phyloP scores from a whole-genome alignment of 176 grass and related monocot genomes.

The Zoysia japonica region DNA sequence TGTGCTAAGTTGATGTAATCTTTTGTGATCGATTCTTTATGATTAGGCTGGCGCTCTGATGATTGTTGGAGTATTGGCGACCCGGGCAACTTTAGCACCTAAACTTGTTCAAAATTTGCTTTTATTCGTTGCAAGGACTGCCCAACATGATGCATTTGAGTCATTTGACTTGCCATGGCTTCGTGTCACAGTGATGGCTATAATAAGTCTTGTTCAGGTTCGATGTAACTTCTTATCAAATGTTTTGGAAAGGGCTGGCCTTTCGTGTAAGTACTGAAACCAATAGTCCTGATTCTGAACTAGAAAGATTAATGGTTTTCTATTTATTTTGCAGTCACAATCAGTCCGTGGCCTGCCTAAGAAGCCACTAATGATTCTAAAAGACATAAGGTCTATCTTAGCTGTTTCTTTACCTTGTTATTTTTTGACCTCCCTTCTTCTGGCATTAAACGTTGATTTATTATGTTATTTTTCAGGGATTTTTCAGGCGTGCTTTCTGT shows the following conservation, averaged over 20 bases:
- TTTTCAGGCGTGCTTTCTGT: slow-evolving; percentile 73
- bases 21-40: slow-evolving; percentile 27
- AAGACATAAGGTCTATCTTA: slow-evolving; percentile 61
- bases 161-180: slow-evolving; percentile 87
- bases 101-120: slow-evolving; percentile 86
- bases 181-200: slow-evolving; percentile 80
- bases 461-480: slow-evolving; percentile 62
- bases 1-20: slow-evolving; percentile 24
- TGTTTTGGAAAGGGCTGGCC: not conserved
- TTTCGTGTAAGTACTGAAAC: slow-evolving; percentile 24
- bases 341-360: slow-evolving; percentile 58
- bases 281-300: not conserved
- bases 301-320: slow-evolving; percentile 14
- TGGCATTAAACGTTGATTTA: slow-evolving; percentile 15
- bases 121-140: slow-evolving; percentile 65
- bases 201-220: slow-evolving; percentile 93
- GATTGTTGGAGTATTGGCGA: slow-evolving; percentile 79
- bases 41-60: slow-evolving; percentile 83
- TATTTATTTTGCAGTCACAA: slow-evolving; percentile 78
- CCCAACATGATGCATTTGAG: slow-evolving; percentile 60
- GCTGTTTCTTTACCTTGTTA: slow-evolving; percentile 19
- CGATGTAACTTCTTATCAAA: slow-evolving; percentile 20
- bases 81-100: slow-evolving; percentile 59
- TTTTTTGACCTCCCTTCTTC: not conserved
- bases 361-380: slow-evolving; percentile 76